Conservation (phyloP, 177 flowering plant genomes). For the Vitis hybrid region DNA sequence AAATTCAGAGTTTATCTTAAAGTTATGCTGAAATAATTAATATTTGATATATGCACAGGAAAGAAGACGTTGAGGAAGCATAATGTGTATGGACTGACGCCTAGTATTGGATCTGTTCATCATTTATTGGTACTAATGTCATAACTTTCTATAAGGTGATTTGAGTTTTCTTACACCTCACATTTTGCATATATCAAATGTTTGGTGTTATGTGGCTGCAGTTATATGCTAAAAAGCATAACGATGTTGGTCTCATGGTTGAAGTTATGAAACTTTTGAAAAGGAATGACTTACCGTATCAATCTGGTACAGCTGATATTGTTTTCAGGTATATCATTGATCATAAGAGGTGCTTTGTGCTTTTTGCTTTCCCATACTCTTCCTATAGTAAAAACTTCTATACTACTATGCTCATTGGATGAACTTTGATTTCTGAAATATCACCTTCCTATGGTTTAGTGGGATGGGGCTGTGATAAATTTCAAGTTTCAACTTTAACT, state of each 20-base stretch:
- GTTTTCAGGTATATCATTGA: slow-evolving; percentile 64
- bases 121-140: slow-evolving; percentile 60
- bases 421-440: too few relatives aligned
- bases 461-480: too few relatives aligned
- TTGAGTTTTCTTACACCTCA: not conserved
- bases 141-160: not conserved
- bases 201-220: slow-evolving; percentile 29
- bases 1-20: too few relatives aligned
- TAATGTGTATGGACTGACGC: slow-evolving; percentile 78
- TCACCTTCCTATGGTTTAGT: too few relatives aligned
- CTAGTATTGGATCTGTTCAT: slow-evolving; percentile 70
- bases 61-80: slow-evolving; percentile 72
- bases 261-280: slow-evolving; percentile 70
- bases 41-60: slow-evolving; percentile 39
- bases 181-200: slow-evolving; percentile 1
- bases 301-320: slow-evolving; percentile 89
- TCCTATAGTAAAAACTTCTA: not conserved
- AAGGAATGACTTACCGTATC: slow-evolving; percentile 67
- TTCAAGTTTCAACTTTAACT: too few relatives aligned
- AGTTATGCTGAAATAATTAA: not conserved
- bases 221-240: slow-evolving; percentile 75
- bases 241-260: slow-evolving; percentile 63
- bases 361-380: not conserved
- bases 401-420: not conserved
- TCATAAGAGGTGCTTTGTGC: not conserved